Evolutionary conservation across 805 yeast species (phyloP).

Genomic region (Nakazawaea holstii): DNA sequence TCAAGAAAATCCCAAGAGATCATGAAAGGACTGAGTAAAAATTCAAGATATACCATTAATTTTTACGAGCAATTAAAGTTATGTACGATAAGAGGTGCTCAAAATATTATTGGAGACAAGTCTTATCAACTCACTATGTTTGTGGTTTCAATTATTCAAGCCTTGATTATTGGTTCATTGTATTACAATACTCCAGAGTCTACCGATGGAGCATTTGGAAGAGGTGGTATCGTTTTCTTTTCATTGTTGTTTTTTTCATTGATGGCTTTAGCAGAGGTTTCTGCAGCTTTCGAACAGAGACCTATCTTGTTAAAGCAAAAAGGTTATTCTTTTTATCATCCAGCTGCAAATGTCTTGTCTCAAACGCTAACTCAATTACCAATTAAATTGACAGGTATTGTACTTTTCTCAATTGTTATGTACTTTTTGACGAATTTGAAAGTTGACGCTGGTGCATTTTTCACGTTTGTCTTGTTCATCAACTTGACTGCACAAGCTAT

Average conservation of each 20-base stretch:
- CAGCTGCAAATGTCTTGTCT: slow-evolving; percentile 69
- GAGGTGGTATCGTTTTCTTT: slow-evolving; percentile 62
- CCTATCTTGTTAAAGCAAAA: slow-evolving; percentile 68
- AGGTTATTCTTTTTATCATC: slow-evolving; percentile 65
- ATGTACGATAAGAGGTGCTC: slow-evolving; percentile 45
- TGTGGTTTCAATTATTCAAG: slow-evolving; percentile 45
- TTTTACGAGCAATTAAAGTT: slow-evolving; percentile 43
- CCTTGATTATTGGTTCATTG: slow-evolving; percentile 61
- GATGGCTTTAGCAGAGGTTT: slow-evolving; percentile 42
- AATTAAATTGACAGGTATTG: slow-evolving; percentile 41
- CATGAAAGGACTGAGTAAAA: slow-evolving; percentile 28
- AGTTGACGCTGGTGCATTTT: slow-evolving; percentile 47
- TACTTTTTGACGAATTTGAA: slow-evolving; percentile 55
- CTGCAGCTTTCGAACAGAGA: slow-evolving; percentile 42
- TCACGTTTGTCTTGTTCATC: slow-evolving; percentile 42
- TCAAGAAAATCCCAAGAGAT: slow-evolving; percentile 32
- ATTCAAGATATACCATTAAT: slow-evolving; percentile 39
- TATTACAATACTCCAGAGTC: slow-evolving; percentile 45
- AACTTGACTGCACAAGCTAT: slow-evolving; percentile 39
- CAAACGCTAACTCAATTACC: slow-evolving; percentile 59
- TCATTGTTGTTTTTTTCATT: slow-evolving; percentile 48
- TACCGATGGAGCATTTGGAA: slow-evolving; percentile 54
- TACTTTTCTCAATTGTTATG: slow-evolving; percentile 40
- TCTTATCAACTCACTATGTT: slow-evolving; percentile 41
- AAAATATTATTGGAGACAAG: slow-evolving; percentile 52